Percentiles rank a stretch among this genome's conserved stretches.
Evolutionary conservation across 1,284 basidiomycete genomes (phyloP).

Genomic region (Trichosporon ovoides): DNA sequence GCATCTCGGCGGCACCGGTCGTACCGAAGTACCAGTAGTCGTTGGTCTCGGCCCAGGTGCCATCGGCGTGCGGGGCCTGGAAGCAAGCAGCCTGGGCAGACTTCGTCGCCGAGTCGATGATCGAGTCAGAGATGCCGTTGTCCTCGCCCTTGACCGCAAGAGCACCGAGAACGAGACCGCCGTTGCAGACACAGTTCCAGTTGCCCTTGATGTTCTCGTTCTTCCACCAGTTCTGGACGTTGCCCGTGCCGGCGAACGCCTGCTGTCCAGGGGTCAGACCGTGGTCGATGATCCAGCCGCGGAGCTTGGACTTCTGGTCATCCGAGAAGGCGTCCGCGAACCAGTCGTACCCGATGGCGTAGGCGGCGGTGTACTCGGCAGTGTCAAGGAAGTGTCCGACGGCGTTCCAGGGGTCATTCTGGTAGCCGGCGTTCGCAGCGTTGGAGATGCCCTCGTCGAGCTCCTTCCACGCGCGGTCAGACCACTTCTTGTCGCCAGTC

Average conservation of each 20-base stretch:
- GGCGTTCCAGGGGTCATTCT: slow-evolving; percentile 66
- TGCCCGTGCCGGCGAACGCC: slow-evolving; percentile 50
- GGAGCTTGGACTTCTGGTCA: slow-evolving; percentile 66
- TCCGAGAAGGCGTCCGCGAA: slow-evolving; percentile 77
- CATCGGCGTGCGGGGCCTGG: slow-evolving; percentile 60
- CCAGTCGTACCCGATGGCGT: slow-evolving; percentile 90
- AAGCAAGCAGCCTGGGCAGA: slow-evolving; percentile 66
- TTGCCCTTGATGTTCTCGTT: slow-evolving; percentile 58
- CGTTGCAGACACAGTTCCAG: slow-evolving; percentile 97
- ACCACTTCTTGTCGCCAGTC: slow-evolving; percentile 78
- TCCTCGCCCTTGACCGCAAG: slow-evolving; percentile 87
- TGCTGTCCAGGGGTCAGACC: slow-evolving; percentile 64
- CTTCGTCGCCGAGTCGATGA: slow-evolving; percentile 52
- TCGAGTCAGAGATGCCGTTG: slow-evolving; percentile 61
- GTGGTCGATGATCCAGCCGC: slow-evolving; percentile 68
- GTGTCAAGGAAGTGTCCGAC: slow-evolving; percentile 82
- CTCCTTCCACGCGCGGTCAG: slow-evolving; percentile 77
- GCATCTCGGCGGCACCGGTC: slow-evolving; percentile 87
- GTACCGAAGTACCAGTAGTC: slow-evolving; percentile 97
- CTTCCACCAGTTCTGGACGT: slow-evolving; percentile 53
- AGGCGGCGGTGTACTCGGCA: slow-evolving; percentile 81
- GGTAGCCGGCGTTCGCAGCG: slow-evolving; percentile 49
- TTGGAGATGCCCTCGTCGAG: slow-evolving; percentile 44
- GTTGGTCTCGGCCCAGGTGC: slow-evolving; percentile 90
- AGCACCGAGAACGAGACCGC: slow-evolving; percentile 79